Evolutionary conservation across 345 rosid species (phyloP).

Genomic region (Erysimum cheiranthoides): DNA sequence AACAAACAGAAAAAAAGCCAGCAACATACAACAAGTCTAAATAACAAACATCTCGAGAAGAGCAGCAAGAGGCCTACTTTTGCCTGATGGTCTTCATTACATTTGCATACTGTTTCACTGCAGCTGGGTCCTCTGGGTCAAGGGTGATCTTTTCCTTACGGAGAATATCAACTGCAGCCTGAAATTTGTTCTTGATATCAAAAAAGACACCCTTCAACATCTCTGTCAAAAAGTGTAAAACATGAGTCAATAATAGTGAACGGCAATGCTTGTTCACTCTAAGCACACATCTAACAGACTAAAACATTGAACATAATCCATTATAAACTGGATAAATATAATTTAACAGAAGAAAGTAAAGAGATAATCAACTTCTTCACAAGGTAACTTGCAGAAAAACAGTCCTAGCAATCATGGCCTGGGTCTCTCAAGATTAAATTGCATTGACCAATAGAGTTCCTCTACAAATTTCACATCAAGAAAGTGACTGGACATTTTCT

Average conservation of each 20-base stretch:
- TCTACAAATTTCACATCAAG: constrained; percentile 6
- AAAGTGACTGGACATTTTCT: neutral
- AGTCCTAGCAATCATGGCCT: constrained; percentile 12
- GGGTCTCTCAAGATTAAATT: neutral
- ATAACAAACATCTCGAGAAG: neutral
- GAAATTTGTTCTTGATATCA: constrained; percentile 85
- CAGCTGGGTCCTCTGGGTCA: constrained; percentile 87
- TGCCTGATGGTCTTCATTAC: constrained; percentile 90
- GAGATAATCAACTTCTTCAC: constrained; percentile 10
- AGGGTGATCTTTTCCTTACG: constrained; percentile 92
- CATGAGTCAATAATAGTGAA: constrained; percentile 21
- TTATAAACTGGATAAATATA: neutral
- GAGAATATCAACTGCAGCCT: constrained; percentile 78
- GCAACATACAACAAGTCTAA: neutral
- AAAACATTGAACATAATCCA: neutral
- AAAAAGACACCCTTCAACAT: constrained; percentile 89
- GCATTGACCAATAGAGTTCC: neutral
- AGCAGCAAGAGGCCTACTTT: constrained; percentile 60
- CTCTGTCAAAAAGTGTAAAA: constrained; percentile 53
- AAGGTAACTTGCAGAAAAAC: constrained; percentile 4
- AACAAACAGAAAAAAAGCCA: neutral
- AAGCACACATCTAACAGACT: neutral
- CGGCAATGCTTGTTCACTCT: neutral
- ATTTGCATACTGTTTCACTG: constrained; percentile 82
- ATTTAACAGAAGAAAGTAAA: neutral